phyloP scores from a whole-genome alignment of 495 filamentous ascomycete species.

The Parmelia sp. region DNA sequence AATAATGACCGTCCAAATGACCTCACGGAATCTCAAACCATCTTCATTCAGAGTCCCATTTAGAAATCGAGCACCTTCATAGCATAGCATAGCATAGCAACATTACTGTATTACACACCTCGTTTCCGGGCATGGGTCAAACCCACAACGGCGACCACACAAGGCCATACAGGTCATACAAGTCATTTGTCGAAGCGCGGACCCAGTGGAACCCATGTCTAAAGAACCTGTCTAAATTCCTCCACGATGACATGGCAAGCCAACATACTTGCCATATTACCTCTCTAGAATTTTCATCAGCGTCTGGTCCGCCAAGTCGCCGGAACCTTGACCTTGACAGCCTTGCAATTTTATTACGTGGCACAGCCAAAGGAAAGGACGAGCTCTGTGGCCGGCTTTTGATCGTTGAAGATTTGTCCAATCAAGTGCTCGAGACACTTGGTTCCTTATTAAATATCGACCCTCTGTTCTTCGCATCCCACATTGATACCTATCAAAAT shows the following conservation, averaged over 20 bases:
- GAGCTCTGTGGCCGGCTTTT: neutral
- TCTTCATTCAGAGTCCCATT: neutral
- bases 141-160: neutral
- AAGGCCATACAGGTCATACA: neutral
- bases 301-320: neutral
- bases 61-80: neutral
- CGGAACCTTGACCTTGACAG: neutral
- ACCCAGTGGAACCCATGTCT: neutral
- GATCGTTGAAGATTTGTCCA: neutral
- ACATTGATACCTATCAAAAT: conserved; percentile 16
- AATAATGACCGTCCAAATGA: neutral
- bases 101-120: neutral
- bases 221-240: neutral
- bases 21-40: neutral
- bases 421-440: conserved; percentile 13
- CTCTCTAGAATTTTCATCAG: neutral
- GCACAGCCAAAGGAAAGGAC: neutral
- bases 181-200: neutral
- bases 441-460: conserved; percentile 20
- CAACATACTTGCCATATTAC: neutral
- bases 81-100: too few species aligned
- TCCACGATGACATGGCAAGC: neutral
- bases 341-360: neutral
- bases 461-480: conserved; percentile 23
- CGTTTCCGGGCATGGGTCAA: neutral